Evolutionary conservation across 495 filamentous ascomycete species (phyloP).

Genomic region (Lophiostoma macrostomum): DNA sequence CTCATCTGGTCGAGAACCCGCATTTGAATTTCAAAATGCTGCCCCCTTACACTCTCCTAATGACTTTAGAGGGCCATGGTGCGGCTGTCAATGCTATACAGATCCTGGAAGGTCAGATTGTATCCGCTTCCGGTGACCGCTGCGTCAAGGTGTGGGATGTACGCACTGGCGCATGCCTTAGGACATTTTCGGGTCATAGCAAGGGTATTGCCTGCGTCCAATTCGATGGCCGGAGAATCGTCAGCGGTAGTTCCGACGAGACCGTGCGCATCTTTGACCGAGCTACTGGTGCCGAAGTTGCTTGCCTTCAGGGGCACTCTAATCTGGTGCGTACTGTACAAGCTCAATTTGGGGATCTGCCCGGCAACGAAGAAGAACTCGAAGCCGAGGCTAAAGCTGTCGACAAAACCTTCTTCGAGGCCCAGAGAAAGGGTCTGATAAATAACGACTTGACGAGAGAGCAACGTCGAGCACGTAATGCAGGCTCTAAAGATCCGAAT

Average conservation of each 20-base stretch:
- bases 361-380: slow-evolving; percentile 69
- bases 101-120: slow-evolving; percentile 79
- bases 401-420: slow-evolving; percentile 68
- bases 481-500: slow-evolving; percentile 70
- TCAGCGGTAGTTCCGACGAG: slow-evolving; percentile 92
- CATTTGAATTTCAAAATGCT: slow-evolving; percentile 50
- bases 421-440: slow-evolving; percentile 59
- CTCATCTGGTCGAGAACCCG: slow-evolving; percentile 27
- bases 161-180: slow-evolving; percentile 67
- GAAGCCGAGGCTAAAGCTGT: slow-evolving; percentile 67
- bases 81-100: slow-evolving; percentile 97
- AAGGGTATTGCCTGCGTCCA: slow-evolving; percentile 98
- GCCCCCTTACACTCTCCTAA: slow-evolving; percentile 70
- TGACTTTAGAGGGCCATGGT: slow-evolving; percentile 72
- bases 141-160: slow-evolving; percentile 93
- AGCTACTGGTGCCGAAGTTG: slow-evolving; percentile 77
- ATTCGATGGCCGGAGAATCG: slow-evolving; percentile 93
- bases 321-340: slow-evolving; percentile 92
- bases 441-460: slow-evolving; percentile 36
- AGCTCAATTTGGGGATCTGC: slow-evolving; percentile 86
- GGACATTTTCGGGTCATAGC: slow-evolving; percentile 77
- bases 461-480: slow-evolving; percentile 60
- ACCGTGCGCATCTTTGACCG: slow-evolving; percentile 93
- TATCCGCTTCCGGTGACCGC: slow-evolving; percentile 91
- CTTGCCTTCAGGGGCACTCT: slow-evolving; percentile 73